phyloP scores from a whole-genome alignment of 192 early-diverging fungal species.

The Umbelopsis sp. region DNA sequence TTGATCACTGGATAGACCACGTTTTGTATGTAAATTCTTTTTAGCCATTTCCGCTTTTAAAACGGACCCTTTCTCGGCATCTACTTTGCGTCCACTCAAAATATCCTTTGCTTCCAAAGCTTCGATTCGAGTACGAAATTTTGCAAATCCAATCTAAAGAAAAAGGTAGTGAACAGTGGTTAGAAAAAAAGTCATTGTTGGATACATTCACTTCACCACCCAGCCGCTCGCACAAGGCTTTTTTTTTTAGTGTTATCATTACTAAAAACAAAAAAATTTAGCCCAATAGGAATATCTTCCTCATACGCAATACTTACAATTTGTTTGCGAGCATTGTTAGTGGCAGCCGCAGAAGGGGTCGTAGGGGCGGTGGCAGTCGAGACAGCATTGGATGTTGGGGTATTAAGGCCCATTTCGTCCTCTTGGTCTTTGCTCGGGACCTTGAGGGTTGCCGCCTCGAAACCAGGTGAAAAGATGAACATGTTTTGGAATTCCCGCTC shows the following conservation, averaged over 20 bases:
- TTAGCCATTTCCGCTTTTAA: constrained; percentile 99
- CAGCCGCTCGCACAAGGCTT: not conserved
- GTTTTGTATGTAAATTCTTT: constrained; percentile 95
- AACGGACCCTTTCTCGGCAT: constrained; percentile 80
- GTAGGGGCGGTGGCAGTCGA: not conserved
- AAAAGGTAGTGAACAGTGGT: not conserved
- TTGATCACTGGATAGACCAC: constrained; percentile 50
- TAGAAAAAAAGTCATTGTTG: not conserved
- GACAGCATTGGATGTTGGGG: constrained; percentile 5
- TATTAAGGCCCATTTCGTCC: constrained; percentile 47
- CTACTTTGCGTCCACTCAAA: constrained; percentile 87
- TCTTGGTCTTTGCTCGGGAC: constrained; percentile 70
- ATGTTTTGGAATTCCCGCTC: constrained; percentile 99
- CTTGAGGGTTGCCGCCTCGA: constrained; percentile 97
- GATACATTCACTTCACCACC: not conserved
- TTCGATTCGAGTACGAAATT: constrained; percentile 90
- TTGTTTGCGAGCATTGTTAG: constrained; percentile 72
- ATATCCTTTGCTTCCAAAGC: constrained; percentile 90
- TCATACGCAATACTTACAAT: constrained; percentile 66
- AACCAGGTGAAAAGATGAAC: constrained; percentile 97
- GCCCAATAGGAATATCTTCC: no score
- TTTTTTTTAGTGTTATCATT: no score
- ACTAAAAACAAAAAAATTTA: no score
- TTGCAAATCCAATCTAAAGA: constrained; percentile 96
- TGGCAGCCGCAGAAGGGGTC: constrained; percentile 42